Base-by-base conservation (phyloP, 1,139 yeast species). In the Lodderomyces metapsilosis region DNA sequence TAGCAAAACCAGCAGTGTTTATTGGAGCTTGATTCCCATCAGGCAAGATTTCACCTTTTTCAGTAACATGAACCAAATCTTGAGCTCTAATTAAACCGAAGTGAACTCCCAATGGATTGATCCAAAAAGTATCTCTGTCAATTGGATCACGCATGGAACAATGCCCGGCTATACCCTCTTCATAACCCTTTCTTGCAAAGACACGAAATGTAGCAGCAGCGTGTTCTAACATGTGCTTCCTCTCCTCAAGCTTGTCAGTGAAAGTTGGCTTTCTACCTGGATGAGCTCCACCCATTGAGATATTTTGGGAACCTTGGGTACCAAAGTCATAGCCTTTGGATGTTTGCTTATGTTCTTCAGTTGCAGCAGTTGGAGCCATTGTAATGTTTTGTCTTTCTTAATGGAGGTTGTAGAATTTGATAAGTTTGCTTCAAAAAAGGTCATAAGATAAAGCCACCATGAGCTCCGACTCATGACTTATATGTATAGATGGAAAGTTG, bases 121-220 rank as follows among this genome's bases (percentile, higher is more conserved):
- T 83, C 92, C 94, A 85, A 57, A 85, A 85, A 2, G 88, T 82
- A 32, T 71, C 60, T 17, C 83, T 80, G 47, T 81, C 78, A 34
- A 82, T 78, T 3, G 94, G 92, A 53, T 86, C 95, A 48, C 89
- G 73, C n/a, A 85, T 72, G 3, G 91, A 82, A 42, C 86, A 84
- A 57, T 86, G 94, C 23, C 94, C 95, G 1, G 94, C 88, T 24
- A 78, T 59, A n/a, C 94, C 95, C 58, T 83, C 87, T n/a, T 80
- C 70, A 59, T 66, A 85, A 12, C 87, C 88, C 49, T 75, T 76
- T 49, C 91, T 73, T 5, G 86, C 88, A 61, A 86, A 84, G 2
- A 82, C 76, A 43, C 95, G 72, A 63, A 85, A 86, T 0, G 88
- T 88, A 16, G 80, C 89, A 2, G 94, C 94, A 80, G 82, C 75